Percentiles rank a stretch among this genome's conserved stretches.
Conservation (phyloP, 106 monocot genomes). For the Acorus gramineus region DNA sequence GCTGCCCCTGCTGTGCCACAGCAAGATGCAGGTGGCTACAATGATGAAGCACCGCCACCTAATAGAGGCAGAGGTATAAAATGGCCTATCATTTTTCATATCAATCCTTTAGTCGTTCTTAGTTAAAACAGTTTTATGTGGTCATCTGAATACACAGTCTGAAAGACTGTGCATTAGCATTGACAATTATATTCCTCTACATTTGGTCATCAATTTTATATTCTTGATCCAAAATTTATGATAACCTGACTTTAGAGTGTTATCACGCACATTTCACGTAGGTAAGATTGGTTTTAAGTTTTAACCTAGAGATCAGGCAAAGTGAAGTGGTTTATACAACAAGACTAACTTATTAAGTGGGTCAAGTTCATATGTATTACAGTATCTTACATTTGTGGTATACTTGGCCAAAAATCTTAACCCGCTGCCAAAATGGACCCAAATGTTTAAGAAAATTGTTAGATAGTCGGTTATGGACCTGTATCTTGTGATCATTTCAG, state of each 20-base stretch:
- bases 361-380: too few species aligned
- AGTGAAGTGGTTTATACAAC: background rate
- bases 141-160: background rate
- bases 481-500: too few species aligned
- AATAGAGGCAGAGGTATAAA: constrained; percentile 24
- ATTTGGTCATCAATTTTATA: background rate
- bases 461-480: too few species aligned
- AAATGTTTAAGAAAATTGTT: too few species aligned
- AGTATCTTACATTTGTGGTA: too few species aligned
- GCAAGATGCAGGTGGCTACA: constrained; percentile 33
- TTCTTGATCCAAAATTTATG: background rate
- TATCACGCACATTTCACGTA: background rate
- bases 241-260: background rate
- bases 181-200: background rate
- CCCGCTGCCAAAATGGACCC: too few species aligned
- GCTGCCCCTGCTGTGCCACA: constrained; percentile 34
- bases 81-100: background rate
- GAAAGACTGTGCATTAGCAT: background rate
- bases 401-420: too few species aligned
- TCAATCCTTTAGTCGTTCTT: background rate
- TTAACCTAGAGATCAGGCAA: background rate
- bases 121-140: background rate
- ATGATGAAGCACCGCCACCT: constrained; percentile 29
- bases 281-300: background rate
- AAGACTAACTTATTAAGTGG: too few species aligned